These are phyloP conservation scores for Sindora glabra DNA, from an alignment of 306 rosid species.

Conservation along the genomic window DNA sequence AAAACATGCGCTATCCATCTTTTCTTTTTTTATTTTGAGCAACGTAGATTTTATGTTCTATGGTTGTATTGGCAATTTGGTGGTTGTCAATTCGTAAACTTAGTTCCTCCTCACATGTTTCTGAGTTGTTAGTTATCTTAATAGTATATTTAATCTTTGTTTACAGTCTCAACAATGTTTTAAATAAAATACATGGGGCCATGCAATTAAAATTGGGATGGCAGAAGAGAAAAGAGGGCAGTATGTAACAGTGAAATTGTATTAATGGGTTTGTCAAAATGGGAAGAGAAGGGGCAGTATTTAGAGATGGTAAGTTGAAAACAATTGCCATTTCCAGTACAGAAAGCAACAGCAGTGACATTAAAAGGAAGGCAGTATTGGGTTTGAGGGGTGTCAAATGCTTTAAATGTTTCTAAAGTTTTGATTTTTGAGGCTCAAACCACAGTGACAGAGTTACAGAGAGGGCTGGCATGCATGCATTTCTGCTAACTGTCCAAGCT, in stretches of 20 bases:
- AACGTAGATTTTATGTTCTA: neutral
- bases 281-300: conserved; percentile 12
- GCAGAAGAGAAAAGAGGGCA: neutral
- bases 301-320: conserved; percentile 14
- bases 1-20: conserved; percentile 7
- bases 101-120: no score
- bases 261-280: conserved; percentile 1
- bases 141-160: no score
- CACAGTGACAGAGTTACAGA: conserved; percentile 26
- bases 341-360: conserved; percentile 20
- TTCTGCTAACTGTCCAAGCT: conserved; percentile 43
- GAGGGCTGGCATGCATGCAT: conserved; percentile 34
- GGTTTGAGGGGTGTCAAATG: conserved; percentile 16
- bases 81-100: neutral
- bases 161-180: no score
- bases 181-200: no score
- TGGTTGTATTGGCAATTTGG: neutral
- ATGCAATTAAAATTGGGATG: no score
- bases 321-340: conserved; percentile 17
- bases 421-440: conserved; percentile 6
- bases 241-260: neutral
- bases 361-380: conserved; percentile 7
- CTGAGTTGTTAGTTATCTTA: no score
- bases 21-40: neutral
- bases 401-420: neutral